Base-by-base conservation (phyloP, 768 basidiomycete genomes). In the Cyathus striatus region DNA sequence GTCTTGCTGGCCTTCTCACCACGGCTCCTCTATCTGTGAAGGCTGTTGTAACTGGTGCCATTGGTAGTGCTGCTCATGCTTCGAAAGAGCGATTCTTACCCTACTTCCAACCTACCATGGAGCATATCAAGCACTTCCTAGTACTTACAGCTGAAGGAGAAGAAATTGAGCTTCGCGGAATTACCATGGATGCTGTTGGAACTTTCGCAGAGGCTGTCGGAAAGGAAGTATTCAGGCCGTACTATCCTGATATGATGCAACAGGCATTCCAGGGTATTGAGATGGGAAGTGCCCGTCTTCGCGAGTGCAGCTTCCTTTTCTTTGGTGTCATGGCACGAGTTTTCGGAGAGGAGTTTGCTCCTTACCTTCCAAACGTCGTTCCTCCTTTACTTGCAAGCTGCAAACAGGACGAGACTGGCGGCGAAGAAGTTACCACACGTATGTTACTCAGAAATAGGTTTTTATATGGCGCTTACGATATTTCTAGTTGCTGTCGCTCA, bases 251-350 rank as follows among this genome's bases (percentile, higher is more conserved):
- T 44, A 81, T 95, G 77, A 98, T 99, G 96, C 81, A 82, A 59
- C 85, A 89, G 51, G 92, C 94, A 2, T 93, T 97, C 74, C 78
- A 86, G 49, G 93, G 90, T 36, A 79, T 93, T 44, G 81, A 86
- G 48, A 79, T 91, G 65, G 89, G 89, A 43, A 89, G 86, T 50
- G 82, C 90, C 2, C 77, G 93, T 47, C 72, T 98, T 47, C 76
- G 89, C 55, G 96, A 99, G 62, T 96, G 93, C 65, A 89, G 86
- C 56, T 98, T 96, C 81, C 70, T 99, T 51, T 97, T 97, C 81
- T 98, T 98, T 55, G 91, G 93, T 43, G 92, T 95, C 49, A 94
- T 99, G 88, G 89, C 93, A n/a, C 79, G 87, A 38, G 92, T 99
- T 14, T 99, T 96, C 56, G 89, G 81, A 38, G 90, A 90, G 44